phyloP scores from a whole-genome alignment of 331 rosid genomes.

The Cydonia oblonga region DNA sequence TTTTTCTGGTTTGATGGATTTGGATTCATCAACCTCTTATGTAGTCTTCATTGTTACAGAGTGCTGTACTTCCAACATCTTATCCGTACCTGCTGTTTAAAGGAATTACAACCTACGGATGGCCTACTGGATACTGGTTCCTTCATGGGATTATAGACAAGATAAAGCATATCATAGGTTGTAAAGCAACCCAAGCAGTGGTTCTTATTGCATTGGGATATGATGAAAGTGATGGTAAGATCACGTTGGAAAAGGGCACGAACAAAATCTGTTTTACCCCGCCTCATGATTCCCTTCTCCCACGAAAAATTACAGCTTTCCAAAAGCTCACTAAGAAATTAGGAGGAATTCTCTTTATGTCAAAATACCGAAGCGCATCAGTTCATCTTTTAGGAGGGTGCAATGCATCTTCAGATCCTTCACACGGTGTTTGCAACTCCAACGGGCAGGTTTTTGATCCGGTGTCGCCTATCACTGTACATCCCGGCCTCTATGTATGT shows the following conservation, averaged over 20 bases:
- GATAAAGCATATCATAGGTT: conserved; percentile 16
- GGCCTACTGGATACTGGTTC: conserved; percentile 30
- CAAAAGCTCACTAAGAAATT: conserved; percentile 23
- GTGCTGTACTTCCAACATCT: conserved; percentile 29
- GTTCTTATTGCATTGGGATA: conserved; percentile 23
- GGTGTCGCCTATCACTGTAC: neutral
- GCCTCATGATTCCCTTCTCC: conserved; percentile 21
- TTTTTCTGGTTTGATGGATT: neutral
- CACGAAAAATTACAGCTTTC: conserved; percentile 18
- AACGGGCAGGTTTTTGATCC: conserved; percentile 26
- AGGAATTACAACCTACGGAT: conserved; percentile 23
- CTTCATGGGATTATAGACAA: conserved; percentile 29
- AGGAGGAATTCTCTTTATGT: conserved; percentile 26
- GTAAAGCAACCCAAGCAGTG: conserved; percentile 23
- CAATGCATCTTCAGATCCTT: neutral
- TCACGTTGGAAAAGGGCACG: conserved; percentile 9
- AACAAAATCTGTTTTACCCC: conserved; percentile 21
- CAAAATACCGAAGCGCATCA: conserved; percentile 25
- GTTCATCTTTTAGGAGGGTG: conserved; percentile 29
- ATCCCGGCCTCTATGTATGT: conserved; percentile 20
- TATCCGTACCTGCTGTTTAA: conserved; percentile 27
- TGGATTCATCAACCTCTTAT: neutral
- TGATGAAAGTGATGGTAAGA: conserved; percentile 27
- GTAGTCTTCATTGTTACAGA: conserved; percentile 10
- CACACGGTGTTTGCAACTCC: conserved; percentile 23